Percentiles rank a stretch among this genome's conserved stretches.
phyloP scores from a whole-genome alignment of 2,329 filamentous ascomycete genomes.

The Arthroderma sp. region DNA sequence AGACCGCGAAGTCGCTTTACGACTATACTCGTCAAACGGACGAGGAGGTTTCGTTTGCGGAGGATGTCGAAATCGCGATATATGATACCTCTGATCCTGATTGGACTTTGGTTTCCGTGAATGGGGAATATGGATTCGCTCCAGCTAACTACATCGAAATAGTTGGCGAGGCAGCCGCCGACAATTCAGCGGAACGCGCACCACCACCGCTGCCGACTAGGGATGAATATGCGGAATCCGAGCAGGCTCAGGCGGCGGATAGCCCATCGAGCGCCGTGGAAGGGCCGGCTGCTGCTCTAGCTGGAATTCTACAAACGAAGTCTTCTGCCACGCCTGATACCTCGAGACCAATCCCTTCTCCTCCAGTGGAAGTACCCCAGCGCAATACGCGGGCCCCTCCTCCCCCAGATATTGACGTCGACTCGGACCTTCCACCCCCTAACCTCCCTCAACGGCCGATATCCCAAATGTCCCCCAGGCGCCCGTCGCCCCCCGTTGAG shows the following conservation, averaged over 20 bases:
- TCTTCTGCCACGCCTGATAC: slow-evolving; percentile 22
- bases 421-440: slow-evolving; percentile 42
- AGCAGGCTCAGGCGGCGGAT: slow-evolving; percentile 13
- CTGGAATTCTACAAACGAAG: slow-evolving; percentile 32
- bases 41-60: slow-evolving; percentile 89
- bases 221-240: slow-evolving; percentile 25
- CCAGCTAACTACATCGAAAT: slow-evolving; percentile 92
- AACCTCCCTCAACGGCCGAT: slow-evolving; percentile 50
- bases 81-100: slow-evolving; percentile 88
- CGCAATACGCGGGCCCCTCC: slow-evolving; percentile 34
- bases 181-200: slow-evolving; percentile 31
- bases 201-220: slow-evolving; percentile 14
- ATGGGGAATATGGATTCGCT: slow-evolving; percentile 83
- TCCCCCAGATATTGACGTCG: slow-evolving; percentile 56
- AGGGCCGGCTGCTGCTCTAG: slow-evolving; percentile 47
- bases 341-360: slow-evolving; percentile 21
- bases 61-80: slow-evolving; percentile 70
- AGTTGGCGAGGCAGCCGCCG: slow-evolving; percentile 24
- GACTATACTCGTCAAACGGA: slow-evolving; percentile 96
- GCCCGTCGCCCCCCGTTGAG: slow-evolving; percentile 43
- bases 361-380: slow-evolving; percentile 33
- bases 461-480: slow-evolving; percentile 49
- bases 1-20: slow-evolving; percentile 81
- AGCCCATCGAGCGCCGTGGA: slow-evolving; percentile 27
- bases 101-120: slow-evolving; percentile 83